A percentile compares a stretch with the other conserved stretches of the same genome.
These are phyloP conservation scores for Xylariaceae sp. DNA, from an alignment of 2,329 filamentous ascomycete species.

Conservation along the genomic window DNA sequence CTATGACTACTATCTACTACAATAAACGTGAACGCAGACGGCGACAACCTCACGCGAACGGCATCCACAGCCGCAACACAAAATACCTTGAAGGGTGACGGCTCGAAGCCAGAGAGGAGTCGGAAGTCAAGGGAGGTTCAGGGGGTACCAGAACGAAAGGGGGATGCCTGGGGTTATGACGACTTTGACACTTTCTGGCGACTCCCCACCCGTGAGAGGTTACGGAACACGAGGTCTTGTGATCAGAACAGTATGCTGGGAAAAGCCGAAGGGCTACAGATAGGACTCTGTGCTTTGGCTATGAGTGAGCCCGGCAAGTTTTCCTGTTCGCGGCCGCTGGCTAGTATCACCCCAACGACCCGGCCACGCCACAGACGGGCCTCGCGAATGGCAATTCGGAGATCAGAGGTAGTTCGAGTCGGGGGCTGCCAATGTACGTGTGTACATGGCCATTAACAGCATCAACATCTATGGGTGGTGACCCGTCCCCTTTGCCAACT, in stretches of 20 bases:
- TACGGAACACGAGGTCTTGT: background rate
- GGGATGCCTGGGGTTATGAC: too few relatives aligned
- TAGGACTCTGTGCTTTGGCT: background rate
- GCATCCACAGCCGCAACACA: too few relatives aligned
- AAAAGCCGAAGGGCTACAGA: background rate
- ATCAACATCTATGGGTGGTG: too few relatives aligned
- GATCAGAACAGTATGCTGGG: background rate
- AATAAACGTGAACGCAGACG: background rate
- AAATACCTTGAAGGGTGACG: too few relatives aligned
- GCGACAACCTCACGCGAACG: background rate
- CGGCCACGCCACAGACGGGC: background rate
- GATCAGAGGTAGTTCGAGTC: too few relatives aligned
- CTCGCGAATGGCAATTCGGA: background rate
- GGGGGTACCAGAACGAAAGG: too few relatives aligned
- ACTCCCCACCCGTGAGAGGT: background rate
- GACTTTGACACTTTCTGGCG: too few relatives aligned
- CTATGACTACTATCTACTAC: background rate
- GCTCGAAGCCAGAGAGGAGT: too few relatives aligned
- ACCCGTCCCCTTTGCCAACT: too few relatives aligned
- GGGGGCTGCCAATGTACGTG: too few relatives aligned
- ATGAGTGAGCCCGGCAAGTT: background rate
- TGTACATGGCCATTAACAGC: too few relatives aligned
- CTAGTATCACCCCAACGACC: background rate
- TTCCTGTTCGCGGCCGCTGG: background rate
- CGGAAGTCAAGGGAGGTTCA: too few relatives aligned